Base-by-base conservation (phyloP, 345 rosid genomes). In the Raphanus raphanistrum region DNA sequence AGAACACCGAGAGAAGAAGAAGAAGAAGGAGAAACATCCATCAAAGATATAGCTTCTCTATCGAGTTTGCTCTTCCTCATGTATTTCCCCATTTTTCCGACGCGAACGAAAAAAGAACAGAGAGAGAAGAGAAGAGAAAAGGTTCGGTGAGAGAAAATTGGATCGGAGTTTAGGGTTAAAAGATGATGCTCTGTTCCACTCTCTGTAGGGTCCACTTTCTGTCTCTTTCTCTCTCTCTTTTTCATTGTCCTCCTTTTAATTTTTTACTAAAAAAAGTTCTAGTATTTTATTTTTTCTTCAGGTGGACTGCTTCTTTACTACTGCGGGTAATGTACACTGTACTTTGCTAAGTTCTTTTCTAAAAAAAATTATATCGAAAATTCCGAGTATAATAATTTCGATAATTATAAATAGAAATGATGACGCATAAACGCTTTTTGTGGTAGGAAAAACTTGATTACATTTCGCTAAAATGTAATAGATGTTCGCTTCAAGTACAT, bases 1-100 rank as follows among this genome's bases (percentile, higher is more conserved):
- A 90, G 90, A 73, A 92, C 98, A 27, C 98, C 98, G 1, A 87
- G 83, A 35, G 85, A 83, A 3, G 88, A 66, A 3, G 93, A 78
- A 70, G 91, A 83, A 41, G 85, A 83, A 31, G 85, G 84, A 4
- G 88, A 66, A 17, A 88, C 78, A 70, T 90, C 99, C 89, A 90
- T 82, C 17, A 90, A 86, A 71, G 97, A 87, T 6, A 88, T 76
- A 2, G 74, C 16, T 70, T 90, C 91, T 26, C 81, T 87, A 4
- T 85, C 75, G 82, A 86, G 65, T 82, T 90, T 90, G 71, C 85
- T 79, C 85, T 92, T 90, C 79, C 90, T 86, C 81, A 95, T 88
- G 85, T 90, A 90, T 86, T 87, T 92, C 7, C 96, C 98, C 97
- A 90, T 92, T 27, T 66, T 57, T 1, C 72, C 45, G 43, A 64